These are phyloP conservation scores for Wickerhamiella sergipiensis DNA, from an alignment of 805 yeast genomes.

Conservation along the genomic window DNA sequence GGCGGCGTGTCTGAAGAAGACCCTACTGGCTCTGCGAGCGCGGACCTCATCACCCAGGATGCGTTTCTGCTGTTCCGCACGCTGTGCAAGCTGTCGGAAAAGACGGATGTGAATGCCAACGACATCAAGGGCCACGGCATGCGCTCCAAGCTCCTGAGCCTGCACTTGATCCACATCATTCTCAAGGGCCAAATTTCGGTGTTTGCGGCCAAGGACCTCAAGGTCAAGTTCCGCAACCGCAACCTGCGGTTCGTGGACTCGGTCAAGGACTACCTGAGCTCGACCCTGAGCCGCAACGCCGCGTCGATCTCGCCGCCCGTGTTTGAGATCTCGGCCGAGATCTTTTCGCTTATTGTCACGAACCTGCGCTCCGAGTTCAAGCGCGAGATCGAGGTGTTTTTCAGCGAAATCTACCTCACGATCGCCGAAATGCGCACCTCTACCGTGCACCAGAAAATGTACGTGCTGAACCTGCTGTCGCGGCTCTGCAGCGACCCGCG, in stretches of 20 bases:
- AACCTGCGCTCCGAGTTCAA: slow-evolving; percentile 80
- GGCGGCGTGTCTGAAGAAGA: slow-evolving; percentile 21
- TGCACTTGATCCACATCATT: slow-evolving; percentile 77
- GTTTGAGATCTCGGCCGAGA: slow-evolving; percentile 81
- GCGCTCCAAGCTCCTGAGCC: slow-evolving; percentile 76
- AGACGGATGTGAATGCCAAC: slow-evolving; percentile 56
- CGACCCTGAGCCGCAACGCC: slow-evolving; percentile 78
- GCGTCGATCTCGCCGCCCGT: slow-evolving; percentile 86
- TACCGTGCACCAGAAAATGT: slow-evolving; percentile 84
- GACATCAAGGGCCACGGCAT: slow-evolving; percentile 76
- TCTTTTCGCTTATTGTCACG: slow-evolving; percentile 78
- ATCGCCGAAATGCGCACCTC: slow-evolving; percentile 85
- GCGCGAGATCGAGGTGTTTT: slow-evolving; percentile 84
- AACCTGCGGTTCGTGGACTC: slow-evolving; percentile 58
- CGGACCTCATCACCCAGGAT: slow-evolving; percentile 67
- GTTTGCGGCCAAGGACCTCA: slow-evolving; percentile 36
- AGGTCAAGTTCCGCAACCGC: slow-evolving; percentile 21
- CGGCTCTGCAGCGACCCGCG: slow-evolving; percentile 80
- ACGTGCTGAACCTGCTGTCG: slow-evolving; percentile 66
- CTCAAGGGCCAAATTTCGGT: slow-evolving; percentile 74
- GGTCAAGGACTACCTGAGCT: slow-evolving; percentile 68
- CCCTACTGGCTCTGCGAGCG: slow-evolving; percentile 36
- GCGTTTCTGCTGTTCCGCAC: slow-evolving; percentile 89
- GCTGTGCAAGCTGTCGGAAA: slow-evolving; percentile 84
- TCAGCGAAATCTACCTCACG: slow-evolving; percentile 87